Evolutionary conservation across 306 rosid species (phyloP).

Genomic region (Corylus avellana): DNA sequence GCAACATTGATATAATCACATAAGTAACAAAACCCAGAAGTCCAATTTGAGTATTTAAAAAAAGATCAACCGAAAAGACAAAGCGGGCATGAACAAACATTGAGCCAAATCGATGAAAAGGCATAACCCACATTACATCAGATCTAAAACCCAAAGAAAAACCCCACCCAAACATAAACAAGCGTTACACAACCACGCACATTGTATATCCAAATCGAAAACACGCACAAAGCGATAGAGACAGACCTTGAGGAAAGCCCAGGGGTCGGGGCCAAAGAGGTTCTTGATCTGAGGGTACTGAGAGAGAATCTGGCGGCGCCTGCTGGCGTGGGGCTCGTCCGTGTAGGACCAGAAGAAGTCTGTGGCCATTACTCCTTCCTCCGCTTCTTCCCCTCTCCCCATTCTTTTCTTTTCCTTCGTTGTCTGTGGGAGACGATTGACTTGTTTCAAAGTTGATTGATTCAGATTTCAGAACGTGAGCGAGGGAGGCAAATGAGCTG

Average conservation of each 20-base stretch:
- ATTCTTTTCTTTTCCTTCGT: background rate
- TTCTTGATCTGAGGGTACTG: constrained; percentile 84
- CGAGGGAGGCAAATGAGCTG: background rate
- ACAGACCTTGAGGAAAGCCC: constrained; percentile 70
- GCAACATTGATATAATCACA: background rate
- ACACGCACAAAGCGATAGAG: background rate
- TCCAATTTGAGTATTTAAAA: background rate
- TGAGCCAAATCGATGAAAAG: constrained; percentile 8
- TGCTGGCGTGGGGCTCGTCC: constrained; percentile 89
- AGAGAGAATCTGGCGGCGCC: constrained; percentile 91
- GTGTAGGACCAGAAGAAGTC: constrained; percentile 95
- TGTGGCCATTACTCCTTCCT: constrained; percentile 57
- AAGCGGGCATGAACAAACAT: background rate
- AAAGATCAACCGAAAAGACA: background rate
- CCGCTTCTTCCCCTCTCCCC: constrained; percentile 28
- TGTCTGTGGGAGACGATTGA: too few species aligned
- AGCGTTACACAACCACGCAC: background rate
- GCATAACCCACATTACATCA: constrained; percentile 17
- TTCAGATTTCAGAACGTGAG: background rate
- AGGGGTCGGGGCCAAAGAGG: constrained; percentile 81
- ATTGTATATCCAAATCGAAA: background rate
- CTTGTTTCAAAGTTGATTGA: too few species aligned
- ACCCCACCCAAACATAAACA: constrained; percentile 3
- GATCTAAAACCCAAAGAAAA: constrained; percentile 24
- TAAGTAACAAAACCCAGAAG: background rate